phyloP scores from a whole-genome alignment of 192 early-diverging fungal genomes.

The Irineochytrium annulatum region DNA sequence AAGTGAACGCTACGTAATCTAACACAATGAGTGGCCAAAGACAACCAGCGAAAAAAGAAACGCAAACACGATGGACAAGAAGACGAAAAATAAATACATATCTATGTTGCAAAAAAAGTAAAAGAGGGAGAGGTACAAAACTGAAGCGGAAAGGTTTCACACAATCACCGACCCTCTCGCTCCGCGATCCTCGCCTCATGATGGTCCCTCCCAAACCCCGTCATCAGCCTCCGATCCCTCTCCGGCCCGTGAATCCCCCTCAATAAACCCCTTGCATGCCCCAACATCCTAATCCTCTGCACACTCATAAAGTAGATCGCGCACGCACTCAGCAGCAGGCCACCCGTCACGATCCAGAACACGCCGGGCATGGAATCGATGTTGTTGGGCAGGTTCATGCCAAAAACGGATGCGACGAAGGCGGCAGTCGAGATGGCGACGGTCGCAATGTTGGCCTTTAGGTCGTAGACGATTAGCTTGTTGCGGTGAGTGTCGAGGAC shows the following conservation, averaged over 20 bases:
- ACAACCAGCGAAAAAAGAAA: no score
- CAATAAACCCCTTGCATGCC: no score
- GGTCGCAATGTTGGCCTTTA: constrained; percentile 75
- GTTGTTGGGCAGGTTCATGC: constrained; percentile 82
- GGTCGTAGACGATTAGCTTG: constrained; percentile 77
- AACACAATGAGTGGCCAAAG: no score
- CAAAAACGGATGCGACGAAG: constrained; percentile 72
- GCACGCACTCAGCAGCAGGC: background rate
- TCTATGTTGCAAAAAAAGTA: no score
- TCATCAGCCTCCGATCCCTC: background rate
- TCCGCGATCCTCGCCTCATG: no score
- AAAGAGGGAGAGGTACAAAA: no score
- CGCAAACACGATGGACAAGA: no score
- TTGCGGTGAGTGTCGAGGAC: constrained; percentile 83
- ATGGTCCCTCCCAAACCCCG: no score
- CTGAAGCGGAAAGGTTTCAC: no score
- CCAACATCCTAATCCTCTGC: background rate
- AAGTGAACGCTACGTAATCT: no score
- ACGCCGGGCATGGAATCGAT: constrained; percentile 67
- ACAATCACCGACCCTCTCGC: no score
- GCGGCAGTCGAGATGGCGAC: constrained; percentile 71
- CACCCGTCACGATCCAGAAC: constrained; percentile 55
- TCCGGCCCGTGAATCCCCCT: background rate
- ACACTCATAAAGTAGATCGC: constrained; percentile 12
- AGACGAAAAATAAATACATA: no score